These are phyloP conservation scores for Limtongozyma cylindracea DNA, from an alignment of 805 yeast genomes.

Conservation along the genomic window DNA sequence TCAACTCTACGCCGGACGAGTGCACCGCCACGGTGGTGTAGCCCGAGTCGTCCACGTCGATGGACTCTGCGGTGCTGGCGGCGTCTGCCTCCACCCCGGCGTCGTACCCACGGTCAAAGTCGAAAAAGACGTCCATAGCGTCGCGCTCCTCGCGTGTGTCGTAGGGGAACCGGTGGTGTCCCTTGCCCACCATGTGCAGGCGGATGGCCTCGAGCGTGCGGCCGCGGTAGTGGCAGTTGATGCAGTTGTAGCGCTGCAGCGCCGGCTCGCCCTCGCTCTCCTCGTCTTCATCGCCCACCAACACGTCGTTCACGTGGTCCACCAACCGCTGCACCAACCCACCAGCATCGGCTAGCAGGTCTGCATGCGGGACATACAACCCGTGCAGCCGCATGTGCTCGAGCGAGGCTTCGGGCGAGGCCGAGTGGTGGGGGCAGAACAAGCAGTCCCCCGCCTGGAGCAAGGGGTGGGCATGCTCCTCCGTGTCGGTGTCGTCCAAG, in stretches of 20 bases:
- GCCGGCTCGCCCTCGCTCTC: too few relatives aligned
- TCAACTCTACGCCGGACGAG: too few relatives aligned
- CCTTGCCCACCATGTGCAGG: constrained; percentile 16
- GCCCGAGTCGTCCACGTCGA: too few relatives aligned
- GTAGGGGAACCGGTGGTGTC: constrained; percentile 19
- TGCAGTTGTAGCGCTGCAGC: constrained; percentile 16
- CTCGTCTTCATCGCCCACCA: constrained; percentile 14
- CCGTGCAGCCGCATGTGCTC: constrained; percentile 20
- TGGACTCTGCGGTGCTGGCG: too few relatives aligned
- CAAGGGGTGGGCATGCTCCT: too few relatives aligned
- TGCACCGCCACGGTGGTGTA: too few relatives aligned
- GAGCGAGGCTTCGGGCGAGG: constrained; percentile 23
- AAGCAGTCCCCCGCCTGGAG: constrained; percentile 11
- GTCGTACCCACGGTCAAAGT: constrained; percentile 6
- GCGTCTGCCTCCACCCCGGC: too few relatives aligned
- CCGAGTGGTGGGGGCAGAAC: constrained; percentile 27
- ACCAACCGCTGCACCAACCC: constrained; percentile 14
- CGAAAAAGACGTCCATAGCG: constrained; percentile 12
- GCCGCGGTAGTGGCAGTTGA: constrained; percentile 18
- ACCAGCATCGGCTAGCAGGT: constrained; percentile 9
- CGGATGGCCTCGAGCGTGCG: constrained; percentile 13
- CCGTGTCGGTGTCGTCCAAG: too few relatives aligned
- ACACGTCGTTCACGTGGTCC: constrained; percentile 10
- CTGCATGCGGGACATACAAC: constrained; percentile 19
- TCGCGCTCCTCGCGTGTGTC: constrained; percentile 14